Evolutionary conservation across 2,329 filamentous ascomycete genomes (phyloP).

Genomic region (Microsporum canis): DNA sequence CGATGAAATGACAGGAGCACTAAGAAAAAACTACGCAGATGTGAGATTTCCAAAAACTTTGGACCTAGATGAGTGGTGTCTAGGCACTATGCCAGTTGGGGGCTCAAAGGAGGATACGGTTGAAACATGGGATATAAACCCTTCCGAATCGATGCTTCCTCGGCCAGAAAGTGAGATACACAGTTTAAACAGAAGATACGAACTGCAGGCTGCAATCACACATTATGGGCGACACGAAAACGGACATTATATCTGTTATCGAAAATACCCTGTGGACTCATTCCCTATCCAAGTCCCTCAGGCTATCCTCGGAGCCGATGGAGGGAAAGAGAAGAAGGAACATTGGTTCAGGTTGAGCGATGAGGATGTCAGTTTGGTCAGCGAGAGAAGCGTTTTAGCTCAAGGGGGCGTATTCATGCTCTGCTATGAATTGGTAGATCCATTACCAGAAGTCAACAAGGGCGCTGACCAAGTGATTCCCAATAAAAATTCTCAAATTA

Average conservation of each 20-base stretch:
- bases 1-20: slow-evolving; percentile 65
- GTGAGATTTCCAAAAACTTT: slow-evolving; percentile 65
- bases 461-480: neutral
- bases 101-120: slow-evolving; percentile 23
- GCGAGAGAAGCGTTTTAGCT: slow-evolving; percentile 59
- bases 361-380: slow-evolving; percentile 64
- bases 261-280: slow-evolving; percentile 48
- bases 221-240: slow-evolving; percentile 89
- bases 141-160: slow-evolving; percentile 61
- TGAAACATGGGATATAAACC: slow-evolving; percentile 61
- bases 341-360: slow-evolving; percentile 91
- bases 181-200: slow-evolving; percentile 46
- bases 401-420: slow-evolving; percentile 91
- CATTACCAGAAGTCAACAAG: neutral
- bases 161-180: slow-evolving; percentile 46
- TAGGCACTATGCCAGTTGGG: slow-evolving; percentile 45
- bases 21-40: slow-evolving; percentile 71
- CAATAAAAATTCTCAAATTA: neutral
- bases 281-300: slow-evolving; percentile 27
- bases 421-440: slow-evolving; percentile 72
- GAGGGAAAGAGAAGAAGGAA: slow-evolving; percentile 31
- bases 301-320: slow-evolving; percentile 23
- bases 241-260: slow-evolving; percentile 88
- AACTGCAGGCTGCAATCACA: slow-evolving; percentile 71
- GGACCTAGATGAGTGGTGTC: slow-evolving; percentile 73